phyloP scores from a whole-genome alignment of 1,284 basidiomycete species.

The Cryptococcus depauperatus region DNA sequence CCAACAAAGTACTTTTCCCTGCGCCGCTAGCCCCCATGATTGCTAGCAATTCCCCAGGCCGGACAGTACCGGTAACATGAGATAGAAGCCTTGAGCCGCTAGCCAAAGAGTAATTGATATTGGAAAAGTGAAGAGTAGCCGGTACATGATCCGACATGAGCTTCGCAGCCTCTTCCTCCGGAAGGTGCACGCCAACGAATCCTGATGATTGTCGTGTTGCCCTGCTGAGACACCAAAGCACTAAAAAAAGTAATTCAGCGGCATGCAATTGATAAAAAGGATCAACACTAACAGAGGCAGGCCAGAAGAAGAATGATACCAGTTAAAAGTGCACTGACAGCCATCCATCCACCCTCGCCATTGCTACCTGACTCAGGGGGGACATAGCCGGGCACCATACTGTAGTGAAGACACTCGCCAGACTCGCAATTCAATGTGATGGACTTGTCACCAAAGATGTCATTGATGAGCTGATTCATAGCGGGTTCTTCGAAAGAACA shows the following conservation, averaged over 20 bases:
- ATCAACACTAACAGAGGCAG: slow-evolving; percentile 39
- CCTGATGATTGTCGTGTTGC: slow-evolving; percentile 54
- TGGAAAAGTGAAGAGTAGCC: slow-evolving; percentile 78
- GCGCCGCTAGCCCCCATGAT: slow-evolving; percentile 96
- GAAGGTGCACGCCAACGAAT: slow-evolving; percentile 68
- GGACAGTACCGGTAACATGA: slow-evolving; percentile 69
- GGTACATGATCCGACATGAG: slow-evolving; percentile 92
- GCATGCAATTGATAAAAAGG: too few species aligned
- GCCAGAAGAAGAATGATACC: slow-evolving; percentile 52
- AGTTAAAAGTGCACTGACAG: slow-evolving; percentile 70
- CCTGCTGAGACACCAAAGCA: slow-evolving; percentile 81
- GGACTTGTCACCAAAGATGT: slow-evolving; percentile 83
- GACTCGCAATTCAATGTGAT: slow-evolving; percentile 81
- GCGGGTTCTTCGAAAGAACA: slow-evolving; percentile 91
- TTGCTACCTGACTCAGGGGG: slow-evolving; percentile 71
- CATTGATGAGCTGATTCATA: slow-evolving; percentile 89
- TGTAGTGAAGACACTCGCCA: slow-evolving; percentile 89
- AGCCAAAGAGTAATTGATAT: slow-evolving; percentile 67
- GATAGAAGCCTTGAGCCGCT: slow-evolving; percentile 64
- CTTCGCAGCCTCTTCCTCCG: slow-evolving; percentile 69
- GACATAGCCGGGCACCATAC: slow-evolving; percentile 88
- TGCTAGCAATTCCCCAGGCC: slow-evolving; percentile 80
- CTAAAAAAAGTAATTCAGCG: too few species aligned
- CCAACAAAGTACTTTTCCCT: slow-evolving; percentile 91
- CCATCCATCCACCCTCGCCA: slow-evolving; percentile 62